Base-by-base conservation (phyloP, 169 alveolate genomes). In the Theileria annulata region DNA sequence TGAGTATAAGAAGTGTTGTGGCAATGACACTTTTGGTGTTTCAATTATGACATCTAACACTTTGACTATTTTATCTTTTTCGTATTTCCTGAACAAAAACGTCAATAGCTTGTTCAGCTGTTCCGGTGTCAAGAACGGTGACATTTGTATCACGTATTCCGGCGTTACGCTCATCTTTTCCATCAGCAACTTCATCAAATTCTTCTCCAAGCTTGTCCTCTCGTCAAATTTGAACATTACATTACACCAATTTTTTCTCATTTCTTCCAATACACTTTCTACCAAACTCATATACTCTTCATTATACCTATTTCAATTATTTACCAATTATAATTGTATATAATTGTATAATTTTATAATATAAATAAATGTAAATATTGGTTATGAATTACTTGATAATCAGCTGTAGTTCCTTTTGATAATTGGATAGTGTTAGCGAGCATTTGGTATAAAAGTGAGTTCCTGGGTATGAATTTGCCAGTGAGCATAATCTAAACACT, bases 1-100 rank as follows among this genome's bases (percentile, higher is more conserved):
- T 27, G 73, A 71, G 79, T 81, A 81, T 74, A 81, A 69, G 59
- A 81, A 81, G 68, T 81, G 82, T 68, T 81, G 88, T 9, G 88
- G 88, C 17, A 81, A 59, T 0, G 88, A 76, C 21, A 81, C 47
- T 58, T 75, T 75, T 1, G 88, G 88, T 30, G 77, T 73, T 23
- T 48, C 79, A 15, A 71, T 30, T 17, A 81, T 63, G 2, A 81
- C 37, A 25, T 71, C 23, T 15, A 81, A 66, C 19, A 75, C 56
- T 17, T 60, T 74, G 31, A 71, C 35, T 28, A 81, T 51, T 19
- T 23, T 54, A 1, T 73, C 85, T 42, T 74, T 80, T 19, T 70
- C 51, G 56, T 77, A 25, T 23, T 62, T 33, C 30, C 60, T 56
- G 49, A 81, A 81, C 31, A 81, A 37, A 31, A 37, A 71, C 17